phyloP scores from a whole-genome alignment of 768 basidiomycete genomes.

The Mrakia gelida region DNA sequence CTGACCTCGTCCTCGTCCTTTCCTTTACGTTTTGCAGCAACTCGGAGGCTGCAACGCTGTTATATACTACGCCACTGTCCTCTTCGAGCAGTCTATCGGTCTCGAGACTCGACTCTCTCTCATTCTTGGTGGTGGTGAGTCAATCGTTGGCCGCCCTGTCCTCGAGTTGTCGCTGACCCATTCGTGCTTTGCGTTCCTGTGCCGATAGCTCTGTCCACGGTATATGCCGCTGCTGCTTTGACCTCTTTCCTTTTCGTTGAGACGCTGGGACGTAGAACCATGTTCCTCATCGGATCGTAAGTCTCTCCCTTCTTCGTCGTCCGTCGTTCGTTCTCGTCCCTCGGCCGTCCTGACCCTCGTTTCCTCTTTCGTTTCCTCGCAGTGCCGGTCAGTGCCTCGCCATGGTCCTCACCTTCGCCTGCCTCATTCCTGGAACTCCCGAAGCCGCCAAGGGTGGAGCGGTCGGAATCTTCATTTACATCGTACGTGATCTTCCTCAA shows the following conservation, averaged over 20 bases:
- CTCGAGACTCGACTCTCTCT: constrained; percentile 43
- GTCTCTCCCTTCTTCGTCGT: too few species aligned
- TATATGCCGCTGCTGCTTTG: constrained; percentile 46
- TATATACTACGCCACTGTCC: constrained; percentile 49
- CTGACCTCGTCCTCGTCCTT: not conserved
- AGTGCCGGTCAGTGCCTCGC: constrained; percentile 46
- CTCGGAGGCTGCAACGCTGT: constrained; percentile 31
- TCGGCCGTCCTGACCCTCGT: too few species aligned
- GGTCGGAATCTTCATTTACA: constrained; percentile 37
- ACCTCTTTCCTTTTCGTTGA: constrained; percentile 47
- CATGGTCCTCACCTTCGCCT: constrained; percentile 42
- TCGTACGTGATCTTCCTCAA: too few species aligned
- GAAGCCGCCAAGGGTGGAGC: constrained; percentile 46
- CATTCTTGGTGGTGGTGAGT: constrained; percentile 44
- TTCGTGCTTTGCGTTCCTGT: not conserved
- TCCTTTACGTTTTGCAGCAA: constrained; percentile 30
- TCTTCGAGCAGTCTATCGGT: constrained; percentile 47
- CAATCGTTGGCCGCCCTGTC: not conserved
- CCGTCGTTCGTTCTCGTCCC: too few species aligned
- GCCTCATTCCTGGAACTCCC: constrained; percentile 33
- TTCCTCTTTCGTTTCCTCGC: not conserved
- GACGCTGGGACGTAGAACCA: constrained; percentile 48
- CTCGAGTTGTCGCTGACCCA: not conserved
- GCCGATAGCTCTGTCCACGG: constrained; percentile 41
- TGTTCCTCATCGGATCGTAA: constrained; percentile 50